Base-by-base conservation (phyloP, 768 basidiomycete genomes). In the Mycena sanguinolenta region DNA sequence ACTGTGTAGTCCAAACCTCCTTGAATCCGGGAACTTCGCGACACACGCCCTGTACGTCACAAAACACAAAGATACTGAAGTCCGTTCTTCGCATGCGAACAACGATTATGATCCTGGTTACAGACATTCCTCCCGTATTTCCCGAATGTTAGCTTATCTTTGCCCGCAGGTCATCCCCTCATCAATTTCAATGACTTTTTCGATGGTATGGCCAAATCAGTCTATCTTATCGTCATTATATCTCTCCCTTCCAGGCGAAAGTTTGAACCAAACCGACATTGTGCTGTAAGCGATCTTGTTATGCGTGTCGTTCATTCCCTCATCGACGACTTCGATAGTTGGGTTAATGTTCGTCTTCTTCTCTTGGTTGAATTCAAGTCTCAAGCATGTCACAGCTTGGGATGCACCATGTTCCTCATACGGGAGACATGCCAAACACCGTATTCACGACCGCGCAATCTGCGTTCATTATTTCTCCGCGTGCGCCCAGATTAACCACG, bases 1-100 rank as follows among this genome's bases (percentile, higher is more conserved):
- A 60, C n/a, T 19, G 7, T 39, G 4, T 23, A 70, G 72, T 21
- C 44, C 72, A 13, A 82, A 87, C 12, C 79, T 86, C 16, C 77
- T 87, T 65, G 83, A 86, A 46, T 88, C 87, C 50, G 85, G 82
- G n/a, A 84, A 87, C 65, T 89, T 87, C 84, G 88, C 88, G 6
- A 84, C 84, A 32, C 84, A 88, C 75, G 84, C 84, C 55, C 76
- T 88, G n/a, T 84, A 84, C 3, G 80, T 88, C 6, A 83, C 85
- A 30, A 77, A 78, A 70, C 82, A 83, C 52, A 87, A 89, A 74
- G 88, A 89, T 32, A 82, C 82, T 0, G 88, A 89, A 75, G 85
- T 83, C 5, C 78, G 79, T 7, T 80, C 83, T 7, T 83, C 83
- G 54, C 81, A 80, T 57, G 79, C 82, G 60, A 89, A 87, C 82